These are phyloP conservation scores for Camellia lanceoleosa DNA, from an alignment of 148 eudicot genomes.

Conservation along the genomic window DNA sequence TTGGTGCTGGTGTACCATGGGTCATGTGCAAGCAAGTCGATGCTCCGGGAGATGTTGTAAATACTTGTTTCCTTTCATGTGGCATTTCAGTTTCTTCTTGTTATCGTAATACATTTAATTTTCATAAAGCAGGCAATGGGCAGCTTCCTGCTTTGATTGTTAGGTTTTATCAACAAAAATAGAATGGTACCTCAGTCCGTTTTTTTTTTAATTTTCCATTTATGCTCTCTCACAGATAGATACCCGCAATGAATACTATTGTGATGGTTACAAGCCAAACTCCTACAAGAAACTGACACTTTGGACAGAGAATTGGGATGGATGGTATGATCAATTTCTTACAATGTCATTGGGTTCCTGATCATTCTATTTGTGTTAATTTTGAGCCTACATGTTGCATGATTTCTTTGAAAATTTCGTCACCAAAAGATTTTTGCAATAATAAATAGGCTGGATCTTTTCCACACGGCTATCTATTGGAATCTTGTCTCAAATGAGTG, in stretches of 20 bases:
- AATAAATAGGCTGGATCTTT: not conserved
- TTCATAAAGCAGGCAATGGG: not conserved
- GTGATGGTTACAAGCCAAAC: slow-evolving; percentile 88
- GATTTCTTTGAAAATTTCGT: not conserved
- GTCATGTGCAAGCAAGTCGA: slow-evolving; percentile 87
- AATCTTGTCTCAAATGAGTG: not conserved
- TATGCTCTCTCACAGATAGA: slow-evolving; percentile 51
- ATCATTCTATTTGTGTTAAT: not conserved
- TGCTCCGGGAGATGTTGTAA: slow-evolving; percentile 61
- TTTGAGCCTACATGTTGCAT: not conserved
- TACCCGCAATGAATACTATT: slow-evolving; percentile 93
- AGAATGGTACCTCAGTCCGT: too few relatives aligned
- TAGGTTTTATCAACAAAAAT: too few relatives aligned
- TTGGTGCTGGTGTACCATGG: slow-evolving; percentile 99
- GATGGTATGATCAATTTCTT: slow-evolving; percentile 58
- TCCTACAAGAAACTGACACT: slow-evolving; percentile 72
- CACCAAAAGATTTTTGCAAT: not conserved
- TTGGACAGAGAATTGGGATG: slow-evolving; percentile 99
- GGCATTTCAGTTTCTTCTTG: not conserved
- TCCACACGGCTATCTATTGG: not conserved
- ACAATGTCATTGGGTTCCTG: not conserved
- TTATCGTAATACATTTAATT: not conserved
- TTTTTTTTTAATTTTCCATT: not conserved
- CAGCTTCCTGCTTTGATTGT: too few relatives aligned
- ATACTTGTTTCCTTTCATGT: slow-evolving; percentile 16